A percentile compares a stretch with the other conserved stretches of the same genome.
Evolutionary conservation across 805 yeast genomes (phyloP).

Genomic region (Yamadazyma laniorum): DNA sequence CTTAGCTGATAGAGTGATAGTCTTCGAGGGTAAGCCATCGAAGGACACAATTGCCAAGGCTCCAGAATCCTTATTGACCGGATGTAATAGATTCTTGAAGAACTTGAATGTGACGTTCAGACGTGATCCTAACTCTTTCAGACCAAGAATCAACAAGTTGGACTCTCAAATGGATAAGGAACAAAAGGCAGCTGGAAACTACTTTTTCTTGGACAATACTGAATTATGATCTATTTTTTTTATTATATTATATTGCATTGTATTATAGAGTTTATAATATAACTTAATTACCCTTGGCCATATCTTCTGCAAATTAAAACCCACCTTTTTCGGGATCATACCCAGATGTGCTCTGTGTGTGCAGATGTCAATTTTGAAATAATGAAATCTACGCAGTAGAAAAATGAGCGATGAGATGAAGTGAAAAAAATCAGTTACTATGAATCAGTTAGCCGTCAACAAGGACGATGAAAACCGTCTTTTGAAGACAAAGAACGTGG

Average conservation of each 20-base stretch:
- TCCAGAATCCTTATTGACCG: slow-evolving; percentile 93
- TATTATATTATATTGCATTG: slow-evolving; percentile 8
- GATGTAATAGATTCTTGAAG: slow-evolving; percentile 96
- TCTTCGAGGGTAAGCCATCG: slow-evolving; percentile 94
- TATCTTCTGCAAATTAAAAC: too few species aligned
- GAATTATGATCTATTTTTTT: slow-evolving; percentile 27
- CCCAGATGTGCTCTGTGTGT: too few species aligned
- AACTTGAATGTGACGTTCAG: slow-evolving; percentile 97
- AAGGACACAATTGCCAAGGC: slow-evolving; percentile 77
- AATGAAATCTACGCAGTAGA: too few species aligned
- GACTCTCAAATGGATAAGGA: slow-evolving; percentile 99
- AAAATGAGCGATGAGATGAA: slow-evolving; percentile 2
- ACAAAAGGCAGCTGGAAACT: slow-evolving; percentile 89
- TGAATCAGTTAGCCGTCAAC: slow-evolving; percentile 63
- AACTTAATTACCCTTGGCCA: neutral
- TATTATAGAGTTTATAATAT: slow-evolving; percentile 5
- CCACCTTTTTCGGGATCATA: too few species aligned
- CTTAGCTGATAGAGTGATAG: slow-evolving; percentile 97
- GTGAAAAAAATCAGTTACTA: slow-evolving; percentile 2
- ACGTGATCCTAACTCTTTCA: slow-evolving; percentile 97
- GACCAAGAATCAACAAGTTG: slow-evolving; percentile 97
- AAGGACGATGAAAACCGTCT: slow-evolving; percentile 72
- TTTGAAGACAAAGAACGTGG: slow-evolving; percentile 68
- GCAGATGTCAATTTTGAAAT: too few species aligned
- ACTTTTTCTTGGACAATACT: slow-evolving; percentile 84